Evolutionary conservation across 495 filamentous ascomycete genomes (phyloP).

Genomic region (Hyaloscypha bicolor): DNA sequence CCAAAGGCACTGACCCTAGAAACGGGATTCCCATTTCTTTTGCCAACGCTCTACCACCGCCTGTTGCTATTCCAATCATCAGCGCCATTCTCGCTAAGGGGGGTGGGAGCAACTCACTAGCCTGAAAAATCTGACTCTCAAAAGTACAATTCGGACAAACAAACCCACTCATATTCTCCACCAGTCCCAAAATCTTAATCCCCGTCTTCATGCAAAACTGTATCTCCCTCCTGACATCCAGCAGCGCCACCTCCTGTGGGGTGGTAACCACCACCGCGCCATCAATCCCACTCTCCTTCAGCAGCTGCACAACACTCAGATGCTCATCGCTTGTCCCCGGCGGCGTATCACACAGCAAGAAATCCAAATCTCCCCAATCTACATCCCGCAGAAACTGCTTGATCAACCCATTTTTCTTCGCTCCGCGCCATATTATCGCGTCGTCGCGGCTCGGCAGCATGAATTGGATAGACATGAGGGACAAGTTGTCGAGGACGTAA

Average conservation of each 20-base stretch:
- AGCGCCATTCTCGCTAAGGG: background rate
- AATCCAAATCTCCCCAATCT: slow-evolving; percentile 94
- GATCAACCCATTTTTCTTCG: slow-evolving; percentile 98
- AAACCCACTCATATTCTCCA: slow-evolving; percentile 98
- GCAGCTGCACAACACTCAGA: slow-evolving; percentile 81
- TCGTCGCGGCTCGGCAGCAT: slow-evolving; percentile 93
- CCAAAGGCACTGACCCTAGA: slow-evolving; percentile 87
- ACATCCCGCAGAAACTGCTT: slow-evolving; percentile 98
- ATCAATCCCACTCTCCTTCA: slow-evolving; percentile 88
- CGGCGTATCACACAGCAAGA: slow-evolving; percentile 90
- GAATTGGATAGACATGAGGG: slow-evolving; percentile 96
- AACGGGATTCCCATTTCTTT: slow-evolving; percentile 85
- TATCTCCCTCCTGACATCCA: slow-evolving; percentile 95
- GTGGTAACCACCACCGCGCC: slow-evolving; percentile 93
- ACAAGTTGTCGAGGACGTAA: slow-evolving; percentile 89
- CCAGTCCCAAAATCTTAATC: slow-evolving; percentile 82
- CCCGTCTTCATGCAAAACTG: slow-evolving; percentile 96
- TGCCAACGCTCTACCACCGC: slow-evolving; percentile 77
- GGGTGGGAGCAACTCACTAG: slow-evolving; percentile 32
- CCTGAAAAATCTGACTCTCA: slow-evolving; percentile 82
- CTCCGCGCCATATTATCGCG: slow-evolving; percentile 94
- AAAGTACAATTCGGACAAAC: slow-evolving; percentile 89
- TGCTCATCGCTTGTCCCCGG: slow-evolving; percentile 96
- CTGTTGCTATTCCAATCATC: slow-evolving; percentile 60
- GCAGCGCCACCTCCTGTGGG: slow-evolving; percentile 88